A percentile compares a stretch with the other conserved stretches of the same genome.
Conservation (phyloP, 129 eudicot genomes). For the Centaurea solstitialis region DNA sequence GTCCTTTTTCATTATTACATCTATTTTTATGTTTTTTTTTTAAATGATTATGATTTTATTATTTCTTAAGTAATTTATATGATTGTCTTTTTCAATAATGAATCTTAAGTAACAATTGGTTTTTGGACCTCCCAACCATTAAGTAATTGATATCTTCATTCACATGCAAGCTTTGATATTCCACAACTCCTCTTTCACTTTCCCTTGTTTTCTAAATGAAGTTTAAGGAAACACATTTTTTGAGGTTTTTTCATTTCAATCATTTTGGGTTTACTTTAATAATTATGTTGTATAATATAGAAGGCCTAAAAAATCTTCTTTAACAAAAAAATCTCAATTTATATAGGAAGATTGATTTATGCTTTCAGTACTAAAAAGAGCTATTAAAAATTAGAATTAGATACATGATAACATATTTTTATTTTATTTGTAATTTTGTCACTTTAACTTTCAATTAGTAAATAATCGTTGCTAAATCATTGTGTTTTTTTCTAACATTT, state of each 20-base stretch:
- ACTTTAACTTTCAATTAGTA: no score
- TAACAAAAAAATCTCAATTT: no score
- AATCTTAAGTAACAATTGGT: background rate
- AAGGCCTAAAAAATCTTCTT: no score
- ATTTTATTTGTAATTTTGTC: no score
- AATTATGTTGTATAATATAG: no score
- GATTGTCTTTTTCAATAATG: background rate
- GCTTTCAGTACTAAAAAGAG: no score
- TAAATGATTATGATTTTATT: background rate
- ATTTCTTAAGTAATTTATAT: background rate
- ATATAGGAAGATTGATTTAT: no score
- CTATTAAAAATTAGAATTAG: no score
- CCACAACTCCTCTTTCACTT: background rate
- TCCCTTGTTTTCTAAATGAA: background rate
- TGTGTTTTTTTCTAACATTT: no score
- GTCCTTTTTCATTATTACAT: background rate
- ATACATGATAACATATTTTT: no score
- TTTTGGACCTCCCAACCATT: background rate
- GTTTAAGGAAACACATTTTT: background rate
- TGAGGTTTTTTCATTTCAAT: background rate
- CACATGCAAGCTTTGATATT: background rate
- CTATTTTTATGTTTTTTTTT: background rate
- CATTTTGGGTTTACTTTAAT: no score
- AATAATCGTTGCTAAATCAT: no score
- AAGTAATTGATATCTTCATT: constrained; percentile 1